Evolutionary conservation across 192 early-diverging fungal species (phyloP).

Genomic region (Backusella tarrabulga): DNA sequence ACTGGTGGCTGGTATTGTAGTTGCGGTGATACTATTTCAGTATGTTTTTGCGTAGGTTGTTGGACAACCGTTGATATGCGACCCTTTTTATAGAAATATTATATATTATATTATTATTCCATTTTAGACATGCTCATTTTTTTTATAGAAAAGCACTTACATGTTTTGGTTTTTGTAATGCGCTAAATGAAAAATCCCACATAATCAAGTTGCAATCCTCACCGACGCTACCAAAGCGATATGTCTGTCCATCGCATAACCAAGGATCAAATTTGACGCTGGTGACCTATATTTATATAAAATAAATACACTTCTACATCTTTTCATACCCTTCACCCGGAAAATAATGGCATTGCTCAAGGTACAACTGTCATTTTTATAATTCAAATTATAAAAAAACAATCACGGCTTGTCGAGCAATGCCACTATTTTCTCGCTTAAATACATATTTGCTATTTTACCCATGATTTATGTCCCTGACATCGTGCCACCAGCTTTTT

Average conservation of each 20-base stretch:
- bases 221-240: slow-evolving; percentile 88
- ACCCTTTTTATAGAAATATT: background rate
- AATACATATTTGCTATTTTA: slow-evolving; percentile 25
- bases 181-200: slow-evolving; percentile 90
- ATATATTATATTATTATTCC: background rate
- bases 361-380: no score
- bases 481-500: slow-evolving; percentile 83
- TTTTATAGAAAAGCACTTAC: slow-evolving; percentile 30
- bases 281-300: slow-evolving; percentile 36
- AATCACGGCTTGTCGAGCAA: no score
- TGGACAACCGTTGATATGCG: background rate
- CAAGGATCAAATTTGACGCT: slow-evolving; percentile 83
- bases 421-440: no score
- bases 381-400: no score
- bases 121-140: background rate
- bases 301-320: background rate
- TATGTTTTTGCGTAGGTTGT: background rate
- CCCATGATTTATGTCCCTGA: slow-evolving; percentile 92
- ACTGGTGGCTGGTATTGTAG: background rate
- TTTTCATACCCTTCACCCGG: no score
- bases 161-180: slow-evolving; percentile 74
- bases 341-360: no score
- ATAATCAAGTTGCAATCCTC: slow-evolving; percentile 86
- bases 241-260: slow-evolving; percentile 74
- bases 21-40: background rate